Evolutionary conservation across 192 early-diverging fungal genomes (phyloP), one percentile per base, ranked within the genome.

Genomic region (Paraglomus brasilianum): DNA sequence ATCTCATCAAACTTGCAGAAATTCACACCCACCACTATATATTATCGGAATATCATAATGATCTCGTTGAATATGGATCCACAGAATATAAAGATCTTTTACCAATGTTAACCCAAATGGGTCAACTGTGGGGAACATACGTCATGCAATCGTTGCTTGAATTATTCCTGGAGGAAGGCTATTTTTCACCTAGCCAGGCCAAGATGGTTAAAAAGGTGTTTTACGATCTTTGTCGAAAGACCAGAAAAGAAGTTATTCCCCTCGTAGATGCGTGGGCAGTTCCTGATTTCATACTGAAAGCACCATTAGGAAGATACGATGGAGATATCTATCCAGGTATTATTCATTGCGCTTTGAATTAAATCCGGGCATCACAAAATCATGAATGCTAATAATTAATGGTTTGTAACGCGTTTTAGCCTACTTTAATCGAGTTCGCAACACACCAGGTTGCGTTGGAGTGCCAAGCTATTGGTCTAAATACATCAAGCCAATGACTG

Each of bases 251-350:
- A 66, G 80, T 77, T 6, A 77, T 86, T 42, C 77, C 82, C 13
- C 64, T 86, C 4, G 76, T 80, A 2, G 85, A 86, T 63, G 78
- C 77, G n/a, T 86, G 80, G 74, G 78, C 73, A 19, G 74, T 77
- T 40, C 81, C 85, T 43, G 85, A 86, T 52, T 86, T 77, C 73
- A 53, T 86, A 7, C 13, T 85, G 53, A 82, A 86, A 75, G 81
- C 83, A 9, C 85, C 85, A 42, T 80, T 86, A 62, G 85, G 80
- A 49, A 82, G 71, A 53, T 82, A 80, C 48, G 85, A 86, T 66
- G 85, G 85, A 6, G 77, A 84, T 65, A 82, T 84, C 42, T 86
- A 86, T 76, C 58, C 76, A 49, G 82, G 77, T 75, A 79, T 69
- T 24, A 17, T 15, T 22, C 11, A 36, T 36, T 47, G 5, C 24